Evolutionary conservation across 345 rosid species (phyloP).

Genomic region (Melastoma malabathricum): DNA sequence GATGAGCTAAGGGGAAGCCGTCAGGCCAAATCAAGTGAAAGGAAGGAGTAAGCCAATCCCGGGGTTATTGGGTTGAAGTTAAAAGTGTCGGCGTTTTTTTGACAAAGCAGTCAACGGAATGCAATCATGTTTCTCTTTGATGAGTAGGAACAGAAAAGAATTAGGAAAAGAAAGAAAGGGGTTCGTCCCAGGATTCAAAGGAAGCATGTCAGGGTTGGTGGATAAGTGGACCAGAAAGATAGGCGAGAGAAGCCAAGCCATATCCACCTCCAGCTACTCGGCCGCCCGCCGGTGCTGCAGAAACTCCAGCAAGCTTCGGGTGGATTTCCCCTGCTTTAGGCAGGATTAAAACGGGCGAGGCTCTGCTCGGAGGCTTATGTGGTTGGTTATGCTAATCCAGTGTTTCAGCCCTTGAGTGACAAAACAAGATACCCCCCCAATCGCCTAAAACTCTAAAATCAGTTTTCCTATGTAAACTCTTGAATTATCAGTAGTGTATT

Average conservation of each 20-base stretch:
- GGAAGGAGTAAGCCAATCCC: no score
- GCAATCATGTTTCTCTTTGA: no score
- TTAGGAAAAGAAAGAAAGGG: no score
- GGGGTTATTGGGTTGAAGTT: no score
- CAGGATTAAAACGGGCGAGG: not conserved
- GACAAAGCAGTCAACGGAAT: no score
- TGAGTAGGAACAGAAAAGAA: no score
- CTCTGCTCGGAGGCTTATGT: slow-evolving; percentile 7
- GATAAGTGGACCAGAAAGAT: slow-evolving; percentile 37
- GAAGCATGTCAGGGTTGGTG: slow-evolving; percentile 24
- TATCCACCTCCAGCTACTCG: slow-evolving; percentile 9
- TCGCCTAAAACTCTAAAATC: not conserved
- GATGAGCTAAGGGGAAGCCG: no score
- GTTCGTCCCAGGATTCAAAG: not conserved
- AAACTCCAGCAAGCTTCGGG: not conserved
- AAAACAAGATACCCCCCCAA: not conserved
- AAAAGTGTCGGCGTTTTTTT: no score
- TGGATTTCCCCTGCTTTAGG: slow-evolving; percentile 10
- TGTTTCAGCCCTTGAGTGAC: slow-evolving; percentile 11
- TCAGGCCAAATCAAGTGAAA: no score
- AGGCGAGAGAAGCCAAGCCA: slow-evolving; percentile 21
- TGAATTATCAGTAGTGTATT: no score
- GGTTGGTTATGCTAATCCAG: slow-evolving; percentile 9
- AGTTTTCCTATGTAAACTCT: not conserved
- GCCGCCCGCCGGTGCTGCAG: slow-evolving; percentile 7